Conservation (phyloP, 2,329 filamentous ascomycete genomes). For the Diplodia scrobiculata region DNA sequence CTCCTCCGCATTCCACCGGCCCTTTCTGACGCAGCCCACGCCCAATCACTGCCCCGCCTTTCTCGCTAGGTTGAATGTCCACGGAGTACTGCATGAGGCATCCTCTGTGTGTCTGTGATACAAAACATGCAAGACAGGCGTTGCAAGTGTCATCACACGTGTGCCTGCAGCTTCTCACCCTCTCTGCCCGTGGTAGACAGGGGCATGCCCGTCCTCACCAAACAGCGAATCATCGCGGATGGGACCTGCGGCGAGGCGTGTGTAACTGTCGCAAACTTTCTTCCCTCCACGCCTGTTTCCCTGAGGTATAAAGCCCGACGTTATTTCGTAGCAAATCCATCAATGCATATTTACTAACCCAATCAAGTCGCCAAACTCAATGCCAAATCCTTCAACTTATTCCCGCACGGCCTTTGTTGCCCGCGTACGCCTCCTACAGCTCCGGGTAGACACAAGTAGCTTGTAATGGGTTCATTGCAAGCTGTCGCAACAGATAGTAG, state of each 20-base stretch:
- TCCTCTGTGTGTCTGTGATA: constrained; percentile 7
- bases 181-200: constrained; percentile 12
- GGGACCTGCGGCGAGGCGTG: background rate
- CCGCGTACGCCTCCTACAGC: no score
- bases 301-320: background rate
- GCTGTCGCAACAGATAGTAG: no score
- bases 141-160: background rate
- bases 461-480: no score
- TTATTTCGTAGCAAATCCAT: no score
- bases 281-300: background rate
- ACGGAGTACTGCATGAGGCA: background rate
- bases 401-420: no score
- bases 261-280: background rate
- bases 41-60: constrained; percentile 5
- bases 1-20: constrained; percentile 10
- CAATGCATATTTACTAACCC: no score
- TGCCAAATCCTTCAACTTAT: no score
- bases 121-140: constrained; percentile 4
- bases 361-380: no score
- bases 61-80: constrained; percentile 18
- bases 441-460: no score
- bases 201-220: constrained; percentile 1
- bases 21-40: constrained; percentile 6
- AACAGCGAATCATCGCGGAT: background rate
- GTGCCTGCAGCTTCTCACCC: constrained; percentile 16